Conservation (phyloP, 2,329 filamentous ascomycete genomes). For the Helotiales sp. region DNA sequence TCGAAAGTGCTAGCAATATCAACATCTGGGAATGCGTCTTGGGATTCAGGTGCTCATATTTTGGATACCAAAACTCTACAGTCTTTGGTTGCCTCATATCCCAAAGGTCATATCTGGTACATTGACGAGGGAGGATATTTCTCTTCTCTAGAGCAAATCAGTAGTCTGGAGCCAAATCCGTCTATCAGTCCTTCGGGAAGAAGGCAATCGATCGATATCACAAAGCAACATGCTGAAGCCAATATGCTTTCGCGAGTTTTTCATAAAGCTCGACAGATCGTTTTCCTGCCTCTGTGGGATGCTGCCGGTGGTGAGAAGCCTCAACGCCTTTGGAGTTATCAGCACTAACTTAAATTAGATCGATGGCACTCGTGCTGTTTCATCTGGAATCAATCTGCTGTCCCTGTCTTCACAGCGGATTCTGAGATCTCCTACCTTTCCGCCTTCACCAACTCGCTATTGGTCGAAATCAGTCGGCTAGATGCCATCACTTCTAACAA, state of each 20-base stretch:
- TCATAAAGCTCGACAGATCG: constrained; percentile 38
- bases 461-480: constrained; percentile 38
- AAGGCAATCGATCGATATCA: constrained; percentile 24
- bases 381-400: constrained; percentile 35
- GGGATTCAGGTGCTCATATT: constrained; percentile 28
- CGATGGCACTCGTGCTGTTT: constrained; percentile 39
- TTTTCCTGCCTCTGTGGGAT: constrained; percentile 43
- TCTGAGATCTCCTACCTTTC: constrained; percentile 37
- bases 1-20: constrained; percentile 39
- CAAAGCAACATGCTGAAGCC: constrained; percentile 36
- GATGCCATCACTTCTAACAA: constrained; percentile 38
- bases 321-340: not conserved
- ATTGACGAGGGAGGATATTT: constrained; percentile 41
- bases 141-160: constrained; percentile 38
- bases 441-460: constrained; percentile 38
- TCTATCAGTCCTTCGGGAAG: constrained; percentile 20
- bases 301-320: constrained; percentile 33
- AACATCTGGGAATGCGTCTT: constrained; percentile 28
- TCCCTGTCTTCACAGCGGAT: constrained; percentile 37
- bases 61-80: constrained; percentile 38
- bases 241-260: constrained; percentile 38
- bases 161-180: constrained; percentile 18
- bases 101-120: constrained; percentile 42
- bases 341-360: constrained; percentile 19
- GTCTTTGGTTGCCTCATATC: constrained; percentile 37